Base-by-base conservation (phyloP, 202 grass and related monocot species). In the Brachypodium distachyon region DNA sequence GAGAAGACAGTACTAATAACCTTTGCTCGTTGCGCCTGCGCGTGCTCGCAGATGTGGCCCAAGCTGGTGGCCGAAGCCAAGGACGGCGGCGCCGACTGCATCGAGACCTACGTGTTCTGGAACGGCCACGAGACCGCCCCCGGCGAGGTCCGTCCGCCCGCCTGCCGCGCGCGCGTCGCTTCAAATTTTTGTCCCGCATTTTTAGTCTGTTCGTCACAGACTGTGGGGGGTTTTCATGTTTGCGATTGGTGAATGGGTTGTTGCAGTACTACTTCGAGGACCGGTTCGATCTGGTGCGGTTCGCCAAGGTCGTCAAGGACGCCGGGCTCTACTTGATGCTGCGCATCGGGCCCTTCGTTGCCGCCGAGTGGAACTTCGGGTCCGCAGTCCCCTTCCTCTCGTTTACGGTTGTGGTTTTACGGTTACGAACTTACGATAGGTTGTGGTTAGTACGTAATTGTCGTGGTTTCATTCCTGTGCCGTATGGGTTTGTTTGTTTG, bases 41-140 rank as follows among this genome's bases (percentile, higher is more conserved):
- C 36, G 5, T 76, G 67, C 37, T 83, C 42, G 71, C 68, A 99
- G 96, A 99, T 99, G 96, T 99, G 96, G 96, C 96, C 96, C 12
- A 87, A 77, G 49, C 83, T 99, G 75, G 89, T 99, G 51, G 87
- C 84, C 1, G 77, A 85, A 42, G 96, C 92, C 48, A 99, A 99
- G 87, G 85, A 90, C 13, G 96, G 96, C 66, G 96, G 96, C 53
- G 89, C 84, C 39, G 78, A 99, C 79, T 74, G 82, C 77, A 68
- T 99, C 82, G 96, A 99, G 74, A 95, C 91, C 61, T 99, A 99
- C 79, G 89, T 99, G 46, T 99, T 99, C 87, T 99, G 96, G 96
- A 95, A 99, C 54, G 96, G 96, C 43, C 96, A 99, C 46, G 96
- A 99, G 80, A 79, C 57, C 36, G 90, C 96, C 53, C 89, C 92